Conservation (phyloP, 1,284 basidiomycete species). For the Moesziomyces sp. region DNA sequence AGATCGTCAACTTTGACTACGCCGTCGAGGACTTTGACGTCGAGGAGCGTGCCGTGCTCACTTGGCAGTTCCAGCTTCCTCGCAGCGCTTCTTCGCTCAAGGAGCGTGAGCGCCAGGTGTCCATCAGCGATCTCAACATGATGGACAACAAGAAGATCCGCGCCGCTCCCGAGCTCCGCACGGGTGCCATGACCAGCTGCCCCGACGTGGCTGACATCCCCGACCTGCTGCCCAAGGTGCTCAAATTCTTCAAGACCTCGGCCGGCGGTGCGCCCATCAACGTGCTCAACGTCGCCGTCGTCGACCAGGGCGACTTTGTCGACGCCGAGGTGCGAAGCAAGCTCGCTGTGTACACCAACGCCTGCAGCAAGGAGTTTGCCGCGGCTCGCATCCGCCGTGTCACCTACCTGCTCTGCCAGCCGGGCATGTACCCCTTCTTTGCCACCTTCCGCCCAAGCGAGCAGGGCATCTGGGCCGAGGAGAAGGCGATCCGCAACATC, state of each 20-base stretch:
- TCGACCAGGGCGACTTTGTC: slow-evolving; percentile 77
- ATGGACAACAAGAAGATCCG: slow-evolving; percentile 51
- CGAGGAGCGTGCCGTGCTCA: slow-evolving; percentile 69
- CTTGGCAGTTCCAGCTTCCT: slow-evolving; percentile 72
- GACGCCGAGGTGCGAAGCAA: slow-evolving; percentile 83
- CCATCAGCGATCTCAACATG: slow-evolving; percentile 61
- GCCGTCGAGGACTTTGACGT: slow-evolving; percentile 77
- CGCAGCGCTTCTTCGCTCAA: slow-evolving; percentile 44
- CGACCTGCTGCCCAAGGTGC: slow-evolving; percentile 55
- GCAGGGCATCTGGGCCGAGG: slow-evolving; percentile 85
- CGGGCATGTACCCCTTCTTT: slow-evolving; percentile 91
- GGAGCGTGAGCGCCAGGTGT: slow-evolving; percentile 64
- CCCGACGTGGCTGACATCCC: slow-evolving; percentile 53
- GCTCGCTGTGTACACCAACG: slow-evolving; percentile 80
- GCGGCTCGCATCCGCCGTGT: slow-evolving; percentile 88
- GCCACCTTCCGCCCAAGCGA: slow-evolving; percentile 82
- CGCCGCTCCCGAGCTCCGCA: slow-evolving; percentile 53
- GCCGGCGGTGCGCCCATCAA: slow-evolving; percentile 52
- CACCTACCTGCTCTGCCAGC: slow-evolving; percentile 90
- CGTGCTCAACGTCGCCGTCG: slow-evolving; percentile 81
- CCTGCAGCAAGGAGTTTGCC: slow-evolving; percentile 75
- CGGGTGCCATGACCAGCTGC: slow-evolving; percentile 66
- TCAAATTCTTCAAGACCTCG: slow-evolving; percentile 55
- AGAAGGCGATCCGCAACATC: slow-evolving; percentile 96
- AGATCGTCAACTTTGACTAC: slow-evolving; percentile 89